Base-by-base conservation (phyloP, 805 yeast species). In the Metahyphopichia silvanorum region DNA sequence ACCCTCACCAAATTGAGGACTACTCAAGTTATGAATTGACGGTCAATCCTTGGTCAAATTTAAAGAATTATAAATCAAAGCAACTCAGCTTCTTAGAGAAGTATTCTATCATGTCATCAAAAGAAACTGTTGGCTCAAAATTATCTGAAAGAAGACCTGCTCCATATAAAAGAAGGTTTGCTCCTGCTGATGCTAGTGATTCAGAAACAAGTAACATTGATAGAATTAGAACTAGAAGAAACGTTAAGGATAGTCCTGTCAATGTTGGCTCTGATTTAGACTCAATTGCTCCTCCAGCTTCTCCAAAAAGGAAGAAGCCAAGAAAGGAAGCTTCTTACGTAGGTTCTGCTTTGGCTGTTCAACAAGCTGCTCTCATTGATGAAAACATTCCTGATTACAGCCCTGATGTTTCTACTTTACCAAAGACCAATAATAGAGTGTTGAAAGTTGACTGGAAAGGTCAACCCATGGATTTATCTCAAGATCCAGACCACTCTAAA, bases 401-500 rank as follows among this genome's bases (percentile, higher is more conserved):
- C n/a, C 97, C 97, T 3, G 69, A 83, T 13, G 44, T 76, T 10
- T 31, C 37, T 3, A 69, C 83, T 1, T 66, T 89, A 40, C 94
- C 95, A 47, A 76, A 67, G 42, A 56, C 53, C 29, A 80, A 78
- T 49, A 64, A 73, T 35, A 79, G 82, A 62, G 79, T 86, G 43
- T 69, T 89, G 46, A 82, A 82, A 53, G 85, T 94, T 21, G 98
- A 91, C 57, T 91, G 98, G 98, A 91, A 89, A 64, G 98, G 98
- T 8, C 95, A 88, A 48, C 95, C 97, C 22, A 88, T 91, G 96
- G 94, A 86, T 57, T 71, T 91, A 35, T 69, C 82, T 12, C 49
- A 60, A 20, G 98, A 93, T 59, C 94, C 96, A 14, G 72, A 86
- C 44, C 59, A 74, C 31, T 63, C 63, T 29, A 73, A 80, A 47